Percentiles rank a stretch among this genome's conserved stretches.
Evolutionary conservation across 2,329 filamentous ascomycete species (phyloP).

Genomic region (Aureobasidium sp.): DNA sequence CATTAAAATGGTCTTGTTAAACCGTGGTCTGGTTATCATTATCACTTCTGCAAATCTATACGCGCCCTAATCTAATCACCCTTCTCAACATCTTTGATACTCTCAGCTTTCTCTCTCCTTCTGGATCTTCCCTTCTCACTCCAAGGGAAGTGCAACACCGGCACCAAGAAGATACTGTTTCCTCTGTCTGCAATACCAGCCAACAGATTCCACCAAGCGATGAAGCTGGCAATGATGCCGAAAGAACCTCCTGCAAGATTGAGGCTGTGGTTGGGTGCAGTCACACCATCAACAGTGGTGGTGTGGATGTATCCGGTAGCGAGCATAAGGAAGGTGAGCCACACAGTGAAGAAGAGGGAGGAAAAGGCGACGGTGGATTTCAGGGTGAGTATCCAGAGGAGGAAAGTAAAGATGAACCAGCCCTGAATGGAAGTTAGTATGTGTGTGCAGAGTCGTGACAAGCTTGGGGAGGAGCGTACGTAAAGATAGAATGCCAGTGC

Average conservation of each 20-base stretch:
- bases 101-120: neutral
- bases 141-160: conserved; percentile 29
- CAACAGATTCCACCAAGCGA: conserved; percentile 75
- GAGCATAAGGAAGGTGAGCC: conserved; percentile 65
- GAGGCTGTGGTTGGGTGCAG: conserved; percentile 14
- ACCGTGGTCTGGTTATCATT: no score
- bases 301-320: conserved; percentile 50
- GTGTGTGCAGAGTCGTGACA: neutral
- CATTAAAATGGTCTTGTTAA: no score
- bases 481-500: conserved; percentile 67
- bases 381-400: conserved; percentile 65
- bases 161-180: conserved; percentile 22
- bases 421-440: conserved; percentile 30
- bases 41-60: no score
- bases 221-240: conserved; percentile 70
- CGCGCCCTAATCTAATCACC: neutral
- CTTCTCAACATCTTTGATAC: conserved; percentile 1
- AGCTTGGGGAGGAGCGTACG: neutral
- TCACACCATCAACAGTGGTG: conserved; percentile 28
- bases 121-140: conserved; percentile 15
- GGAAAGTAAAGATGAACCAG: conserved; percentile 79
- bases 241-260: conserved; percentile 69
- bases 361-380: conserved; percentile 73
- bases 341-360: conserved; percentile 63
- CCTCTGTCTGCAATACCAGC: conserved; percentile 59